Evolutionary conservation across 768 basidiomycete species (phyloP).

Genomic region (Boletus patriciae): DNA sequence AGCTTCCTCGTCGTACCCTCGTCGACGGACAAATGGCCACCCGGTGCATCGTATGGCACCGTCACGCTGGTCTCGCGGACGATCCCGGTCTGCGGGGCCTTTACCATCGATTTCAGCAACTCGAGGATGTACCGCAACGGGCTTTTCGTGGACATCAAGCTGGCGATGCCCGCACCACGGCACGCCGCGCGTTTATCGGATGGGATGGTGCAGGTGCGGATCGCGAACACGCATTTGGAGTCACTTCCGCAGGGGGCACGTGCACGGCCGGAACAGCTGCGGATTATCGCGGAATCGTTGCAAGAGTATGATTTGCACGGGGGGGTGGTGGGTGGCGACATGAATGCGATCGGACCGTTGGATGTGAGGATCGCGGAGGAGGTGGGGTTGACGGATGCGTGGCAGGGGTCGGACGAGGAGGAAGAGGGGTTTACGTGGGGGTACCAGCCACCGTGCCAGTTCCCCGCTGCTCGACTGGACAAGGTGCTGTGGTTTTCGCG

Average conservation of each 20-base stretch:
- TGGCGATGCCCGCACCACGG: constrained; percentile 38
- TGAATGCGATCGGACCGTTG: constrained; percentile 59
- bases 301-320: constrained; percentile 48
- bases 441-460: constrained; percentile 49
- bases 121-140: constrained; percentile 55
- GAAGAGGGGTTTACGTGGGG: constrained; percentile 67
- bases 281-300: constrained; percentile 50
- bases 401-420: constrained; percentile 46
- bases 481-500: constrained; percentile 59
- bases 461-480: constrained; percentile 59
- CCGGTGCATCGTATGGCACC: constrained; percentile 54
- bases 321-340: constrained; percentile 68
- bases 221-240: constrained; percentile 77
- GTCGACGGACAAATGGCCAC: constrained; percentile 55
- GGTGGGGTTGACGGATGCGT: constrained; percentile 60
- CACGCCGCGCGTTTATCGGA: constrained; percentile 34
- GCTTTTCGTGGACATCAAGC: constrained; percentile 55
- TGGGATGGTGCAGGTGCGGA: constrained; percentile 48
- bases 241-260: constrained; percentile 51
- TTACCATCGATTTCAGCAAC: constrained; percentile 52
- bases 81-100: constrained; percentile 48
- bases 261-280: constrained; percentile 50
- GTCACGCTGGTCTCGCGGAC: constrained; percentile 66
- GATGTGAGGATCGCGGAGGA: constrained; percentile 46
- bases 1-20: constrained; percentile 61